phyloP scores from a whole-genome alignment of 169 alveolate species.

The Cryptosporidium andersoni region DNA sequence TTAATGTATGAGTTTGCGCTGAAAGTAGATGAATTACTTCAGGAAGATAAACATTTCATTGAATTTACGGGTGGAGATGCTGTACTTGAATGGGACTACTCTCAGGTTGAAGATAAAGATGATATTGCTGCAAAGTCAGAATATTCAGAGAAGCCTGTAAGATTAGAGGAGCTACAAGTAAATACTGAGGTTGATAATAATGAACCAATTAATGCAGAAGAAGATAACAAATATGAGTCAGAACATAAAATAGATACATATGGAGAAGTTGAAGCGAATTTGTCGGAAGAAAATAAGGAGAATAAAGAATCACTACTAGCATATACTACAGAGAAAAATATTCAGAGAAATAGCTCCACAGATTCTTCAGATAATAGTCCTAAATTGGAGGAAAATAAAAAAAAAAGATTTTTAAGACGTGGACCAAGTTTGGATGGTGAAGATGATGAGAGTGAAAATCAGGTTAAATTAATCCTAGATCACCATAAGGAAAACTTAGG shows the following conservation, averaged over 20 bases:
- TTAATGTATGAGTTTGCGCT: conserved; percentile 66
- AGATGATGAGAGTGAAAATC: not conserved
- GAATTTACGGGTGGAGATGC: conserved; percentile 69
- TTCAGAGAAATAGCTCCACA: not conserved
- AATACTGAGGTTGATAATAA: conserved; percentile 1
- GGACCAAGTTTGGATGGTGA: not conserved
- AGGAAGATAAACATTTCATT: conserved; percentile 30
- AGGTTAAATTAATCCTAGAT: not conserved
- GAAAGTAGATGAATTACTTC: conserved; percentile 43
- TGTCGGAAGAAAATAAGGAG: conserved; percentile 7
- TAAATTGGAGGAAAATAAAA: not conserved
- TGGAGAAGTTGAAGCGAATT: not conserved
- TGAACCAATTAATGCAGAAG: not conserved
- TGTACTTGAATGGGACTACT: conserved; percentile 68
- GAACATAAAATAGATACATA: not conserved
- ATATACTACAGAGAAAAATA: not conserved
- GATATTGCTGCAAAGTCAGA: not conserved
- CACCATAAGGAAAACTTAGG: no score
- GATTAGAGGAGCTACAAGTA: no score
- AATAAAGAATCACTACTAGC: not conserved
- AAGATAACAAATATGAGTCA: not conserved
- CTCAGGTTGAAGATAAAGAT: not conserved
- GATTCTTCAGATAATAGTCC: not conserved
- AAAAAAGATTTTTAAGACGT: not conserved
- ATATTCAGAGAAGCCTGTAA: not conserved